A percentile compares a stretch with the other conserved stretches of the same genome.
phyloP scores from a whole-genome alignment of 495 filamentous ascomycete species.

The Lasiosphaeria ovina region DNA sequence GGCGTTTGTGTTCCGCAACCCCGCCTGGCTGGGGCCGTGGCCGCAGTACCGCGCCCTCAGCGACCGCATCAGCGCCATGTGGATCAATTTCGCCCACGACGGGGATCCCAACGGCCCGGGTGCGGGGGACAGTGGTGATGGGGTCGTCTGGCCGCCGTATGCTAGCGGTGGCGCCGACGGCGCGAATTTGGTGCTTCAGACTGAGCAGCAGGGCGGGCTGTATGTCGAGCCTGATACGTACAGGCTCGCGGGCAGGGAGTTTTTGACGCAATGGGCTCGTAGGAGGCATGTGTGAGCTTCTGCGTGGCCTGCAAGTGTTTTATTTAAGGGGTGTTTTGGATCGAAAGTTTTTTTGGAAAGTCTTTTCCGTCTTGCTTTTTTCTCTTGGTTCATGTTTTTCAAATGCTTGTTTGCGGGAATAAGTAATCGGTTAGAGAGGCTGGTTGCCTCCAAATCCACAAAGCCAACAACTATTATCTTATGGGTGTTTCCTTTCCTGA shows the following conservation, averaged over 20 bases:
- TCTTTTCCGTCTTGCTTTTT: no score
- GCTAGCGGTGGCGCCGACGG: conserved; percentile 22
- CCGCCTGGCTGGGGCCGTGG: conserved; percentile 31
- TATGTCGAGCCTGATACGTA: conserved; percentile 35
- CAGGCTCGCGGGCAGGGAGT: conserved; percentile 34
- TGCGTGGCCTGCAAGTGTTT: no score
- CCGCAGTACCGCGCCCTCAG: conserved; percentile 27
- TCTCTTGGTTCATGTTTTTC: no score
- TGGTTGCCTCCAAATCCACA: no score
- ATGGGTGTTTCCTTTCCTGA: no score
- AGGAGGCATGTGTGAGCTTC: conserved; percentile 30
- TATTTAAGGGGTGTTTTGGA: no score
- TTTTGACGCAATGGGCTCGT: conserved; percentile 34
- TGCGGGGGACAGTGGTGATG: conserved; percentile 13
- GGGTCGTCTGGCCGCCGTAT: conserved; percentile 32
- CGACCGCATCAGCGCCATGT: conserved; percentile 27
- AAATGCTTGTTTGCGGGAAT: no score
- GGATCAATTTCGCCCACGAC: conserved; percentile 34
- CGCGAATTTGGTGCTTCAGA: conserved; percentile 35
- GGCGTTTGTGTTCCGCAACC: conserved; percentile 36
- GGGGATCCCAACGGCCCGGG: conserved; percentile 27
- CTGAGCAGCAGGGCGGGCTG: conserved; percentile 31
- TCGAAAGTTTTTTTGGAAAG: no score
- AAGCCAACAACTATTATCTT: no score
- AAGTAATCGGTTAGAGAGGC: no score